Evolutionary conservation across 2,329 filamentous ascomycete species (phyloP).

Genomic region (Corynespora cassiicola): DNA sequence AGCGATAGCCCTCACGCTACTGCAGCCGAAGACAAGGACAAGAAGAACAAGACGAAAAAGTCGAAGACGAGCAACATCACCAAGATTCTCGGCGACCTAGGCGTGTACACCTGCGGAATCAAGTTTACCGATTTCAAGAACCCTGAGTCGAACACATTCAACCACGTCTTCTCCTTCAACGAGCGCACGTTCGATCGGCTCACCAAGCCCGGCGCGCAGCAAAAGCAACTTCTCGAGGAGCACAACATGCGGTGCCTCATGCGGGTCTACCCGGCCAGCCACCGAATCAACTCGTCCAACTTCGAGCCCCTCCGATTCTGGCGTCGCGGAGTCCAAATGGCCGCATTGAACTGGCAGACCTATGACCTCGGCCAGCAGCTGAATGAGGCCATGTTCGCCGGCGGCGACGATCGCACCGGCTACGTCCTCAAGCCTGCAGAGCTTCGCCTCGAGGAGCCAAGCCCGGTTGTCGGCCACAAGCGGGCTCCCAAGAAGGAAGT

Average conservation of each 20-base stretch:
- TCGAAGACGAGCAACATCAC: constrained; percentile 81
- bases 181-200: constrained; percentile 86
- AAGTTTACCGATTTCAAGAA: constrained; percentile 85
- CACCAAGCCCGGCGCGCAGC: constrained; percentile 75
- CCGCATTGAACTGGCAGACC: constrained; percentile 97
- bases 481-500: constrained; percentile 83
- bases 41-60: constrained; percentile 65
- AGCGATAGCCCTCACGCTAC: constrained; percentile 70
- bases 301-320: constrained; percentile 94
- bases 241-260: constrained; percentile 90
- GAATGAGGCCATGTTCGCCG: constrained; percentile 97
- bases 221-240: constrained; percentile 79
- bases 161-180: constrained; percentile 95
- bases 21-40: constrained; percentile 64
- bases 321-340: constrained; percentile 97
- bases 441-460: constrained; percentile 62
- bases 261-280: constrained; percentile 88
- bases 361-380: constrained; percentile 95
- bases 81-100: constrained; percentile 81
- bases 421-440: constrained; percentile 94
- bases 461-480: constrained; percentile 54
- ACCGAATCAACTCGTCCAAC: constrained; percentile 85
- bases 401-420: constrained; percentile 82
- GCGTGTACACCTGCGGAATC: constrained; percentile 77
- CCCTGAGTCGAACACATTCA: constrained; percentile 81